Evolutionary conservation across 2,329 filamentous ascomycete genomes (phyloP).

Genomic region (Lachnellula hyalina): DNA sequence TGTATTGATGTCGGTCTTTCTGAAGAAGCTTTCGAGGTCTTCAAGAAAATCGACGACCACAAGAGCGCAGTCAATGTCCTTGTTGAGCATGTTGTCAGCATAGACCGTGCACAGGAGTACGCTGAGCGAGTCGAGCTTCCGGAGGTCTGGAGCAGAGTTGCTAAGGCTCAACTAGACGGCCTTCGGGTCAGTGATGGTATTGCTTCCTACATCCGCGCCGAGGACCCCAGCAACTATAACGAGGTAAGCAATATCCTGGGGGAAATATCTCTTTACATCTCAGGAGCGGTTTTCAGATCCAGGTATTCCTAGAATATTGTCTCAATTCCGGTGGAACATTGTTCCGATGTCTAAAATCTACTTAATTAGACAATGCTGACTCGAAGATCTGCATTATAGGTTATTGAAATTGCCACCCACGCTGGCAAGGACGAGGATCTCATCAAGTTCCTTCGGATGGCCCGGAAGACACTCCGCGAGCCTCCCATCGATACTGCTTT

Average conservation of each 20-base stretch:
- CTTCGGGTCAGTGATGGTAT: slow-evolving; percentile 89
- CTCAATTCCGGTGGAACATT: no score
- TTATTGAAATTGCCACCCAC: slow-evolving; percentile 91
- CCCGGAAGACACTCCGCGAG: slow-evolving; percentile 92
- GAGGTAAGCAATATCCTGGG: slow-evolving; percentile 41
- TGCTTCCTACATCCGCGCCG: slow-evolving; percentile 93
- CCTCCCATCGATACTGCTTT: slow-evolving; percentile 88
- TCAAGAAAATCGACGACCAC: slow-evolving; percentile 95
- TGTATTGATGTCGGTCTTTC: slow-evolving; percentile 93
- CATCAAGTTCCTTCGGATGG: slow-evolving; percentile 94
- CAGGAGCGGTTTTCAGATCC: no score
- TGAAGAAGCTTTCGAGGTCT: slow-evolving; percentile 97
- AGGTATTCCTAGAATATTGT: no score
- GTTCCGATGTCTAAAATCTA: no score
- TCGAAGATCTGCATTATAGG: slow-evolving; percentile 30
- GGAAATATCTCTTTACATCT: no score
- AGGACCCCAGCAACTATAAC: slow-evolving; percentile 85
- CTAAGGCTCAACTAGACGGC: slow-evolving; percentile 95
- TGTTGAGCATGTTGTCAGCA: slow-evolving; percentile 94
- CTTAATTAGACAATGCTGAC: no score
- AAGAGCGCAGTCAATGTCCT: slow-evolving; percentile 82
- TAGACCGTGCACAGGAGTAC: slow-evolving; percentile 92
- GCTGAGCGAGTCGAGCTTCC: slow-evolving; percentile 90
- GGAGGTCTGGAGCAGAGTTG: slow-evolving; percentile 97
- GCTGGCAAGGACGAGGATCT: slow-evolving; percentile 98